Base-by-base conservation (phyloP, 768 basidiomycete genomes). In the Termitomyces sp. region DNA sequence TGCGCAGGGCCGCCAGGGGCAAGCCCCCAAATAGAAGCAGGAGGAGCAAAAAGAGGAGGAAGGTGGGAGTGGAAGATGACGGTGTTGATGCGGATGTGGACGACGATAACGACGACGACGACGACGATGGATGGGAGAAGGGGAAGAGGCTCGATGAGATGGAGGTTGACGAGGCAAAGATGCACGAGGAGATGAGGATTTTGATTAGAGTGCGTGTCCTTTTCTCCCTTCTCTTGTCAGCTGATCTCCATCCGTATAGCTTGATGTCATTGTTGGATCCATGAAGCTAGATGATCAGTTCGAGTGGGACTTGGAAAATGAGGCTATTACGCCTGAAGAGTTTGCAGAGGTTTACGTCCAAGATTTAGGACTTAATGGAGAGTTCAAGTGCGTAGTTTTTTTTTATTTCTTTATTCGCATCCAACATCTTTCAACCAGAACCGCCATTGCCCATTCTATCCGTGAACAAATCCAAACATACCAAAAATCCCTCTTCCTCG, bases 251-350 rank as follows among this genome's bases (percentile, higher is more conserved):
- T 37, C 30, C 41, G 2, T 25, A 17, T 66, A 98, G 94, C 82
- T 99, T 59, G 96, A 98, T 71, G 93, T 98, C 71, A 91, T 94
- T 54, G 88, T 95, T 54, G 96, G 93, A 23, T 85, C 88, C 7
- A 84, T 94, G 75, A 94, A 95, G 70, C 80, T 99, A 23, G 90
- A 93, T 55, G 97, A 99, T 71, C 90, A 94, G 66, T 96, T 98
- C 66, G 97, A 98, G 68, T 99, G 97, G 97, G 96, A 99, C 69
- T 71, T 98, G 37, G 88, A 88, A 62, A 93, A 89, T 55, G 72
- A 76, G 21, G 77, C 80, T 45, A 88, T 91, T 3, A 88, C 88
- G 0, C 95, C 96, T 0, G 97, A 99, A 71, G 85, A 88, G 25
- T 98, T 98, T 70, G 93, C 97, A 7, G 88, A 89, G 59, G 79